Percentiles rank a stretch among this genome's conserved stretches.
Evolutionary conservation across 768 basidiomycete genomes (phyloP).

Genomic region (Tricholomella constricta): DNA sequence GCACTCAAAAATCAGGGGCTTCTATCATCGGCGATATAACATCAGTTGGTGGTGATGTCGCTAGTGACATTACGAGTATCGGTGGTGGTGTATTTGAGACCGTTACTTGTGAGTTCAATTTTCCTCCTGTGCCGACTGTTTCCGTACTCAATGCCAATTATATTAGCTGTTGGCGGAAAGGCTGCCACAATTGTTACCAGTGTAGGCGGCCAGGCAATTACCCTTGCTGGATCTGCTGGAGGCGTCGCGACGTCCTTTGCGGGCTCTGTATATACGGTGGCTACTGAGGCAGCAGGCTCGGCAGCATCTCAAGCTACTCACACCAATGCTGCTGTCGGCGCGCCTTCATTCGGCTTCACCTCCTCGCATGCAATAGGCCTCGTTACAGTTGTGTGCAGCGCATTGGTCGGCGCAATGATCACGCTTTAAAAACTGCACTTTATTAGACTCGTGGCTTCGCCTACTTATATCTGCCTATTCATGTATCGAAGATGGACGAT

Average conservation of each 20-base stretch:
- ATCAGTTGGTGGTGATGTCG: slow-evolving; percentile 26
- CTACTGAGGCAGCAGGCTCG: slow-evolving; percentile 39
- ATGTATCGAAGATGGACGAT: background rate
- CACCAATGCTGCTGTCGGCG: slow-evolving; percentile 25
- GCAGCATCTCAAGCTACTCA: slow-evolving; percentile 18
- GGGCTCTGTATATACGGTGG: slow-evolving; percentile 55
- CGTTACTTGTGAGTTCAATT: slow-evolving; percentile 41
- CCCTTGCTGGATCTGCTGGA: slow-evolving; percentile 49
- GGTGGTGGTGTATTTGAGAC: slow-evolving; percentile 36
- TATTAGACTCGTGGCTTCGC: background rate
- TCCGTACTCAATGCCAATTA: slow-evolving; percentile 22
- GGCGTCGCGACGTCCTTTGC: slow-evolving; percentile 50
- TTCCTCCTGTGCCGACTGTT: background rate
- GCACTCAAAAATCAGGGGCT: slow-evolving; percentile 25
- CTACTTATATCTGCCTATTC: background rate
- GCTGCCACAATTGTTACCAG: slow-evolving; percentile 59
- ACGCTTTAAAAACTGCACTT: slow-evolving; percentile 27
- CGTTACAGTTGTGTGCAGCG: slow-evolving; percentile 39
- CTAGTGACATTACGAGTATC: slow-evolving; percentile 29
- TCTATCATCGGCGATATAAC: slow-evolving; percentile 39
- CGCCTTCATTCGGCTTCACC: slow-evolving; percentile 26
- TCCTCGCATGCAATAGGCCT: slow-evolving; percentile 35
- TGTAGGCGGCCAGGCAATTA: slow-evolving; percentile 59
- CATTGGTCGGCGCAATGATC: slow-evolving; percentile 42
- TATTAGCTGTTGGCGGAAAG: slow-evolving; percentile 53